A percentile compares a stretch with the other conserved stretches of the same genome.
phyloP scores from a whole-genome alignment of 1,284 basidiomycete species.

The Fomitopsis betulina region DNA sequence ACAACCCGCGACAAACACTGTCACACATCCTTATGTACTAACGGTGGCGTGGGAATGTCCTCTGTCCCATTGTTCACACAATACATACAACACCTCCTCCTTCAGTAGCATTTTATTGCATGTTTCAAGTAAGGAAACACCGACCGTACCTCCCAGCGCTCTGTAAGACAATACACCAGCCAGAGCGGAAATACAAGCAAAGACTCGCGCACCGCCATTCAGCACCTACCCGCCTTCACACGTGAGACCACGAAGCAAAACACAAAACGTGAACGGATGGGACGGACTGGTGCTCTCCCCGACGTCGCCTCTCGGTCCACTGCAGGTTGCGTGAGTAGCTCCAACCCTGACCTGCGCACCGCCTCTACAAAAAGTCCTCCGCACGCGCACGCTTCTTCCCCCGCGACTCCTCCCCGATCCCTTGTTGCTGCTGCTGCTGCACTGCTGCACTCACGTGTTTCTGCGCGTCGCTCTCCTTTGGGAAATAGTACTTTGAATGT shows the following conservation, averaged over 20 bases:
- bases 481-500: constrained; percentile 67
- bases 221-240: background rate
- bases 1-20: constrained; percentile 28
- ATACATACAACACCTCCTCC: too few relatives aligned
- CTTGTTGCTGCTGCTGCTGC: constrained; percentile 10
- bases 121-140: constrained; percentile 17
- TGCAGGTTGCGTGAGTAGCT: background rate
- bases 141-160: constrained; percentile 20
- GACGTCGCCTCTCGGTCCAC: background rate
- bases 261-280: constrained; percentile 15
- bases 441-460: constrained; percentile 20
- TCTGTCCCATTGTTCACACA: background rate
- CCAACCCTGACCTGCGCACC: constrained; percentile 1
- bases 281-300: constrained; percentile 31
- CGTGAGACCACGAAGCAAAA: background rate
- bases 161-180: constrained; percentile 10
- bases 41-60: constrained; percentile 23
- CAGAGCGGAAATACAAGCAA: constrained; percentile 9
- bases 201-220: constrained; percentile 20
- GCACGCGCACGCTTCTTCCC: constrained; percentile 77
- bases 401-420: constrained; percentile 50
- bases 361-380: constrained; percentile 63
- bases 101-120: too few relatives aligned
- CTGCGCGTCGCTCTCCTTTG: constrained; percentile 36
- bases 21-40: constrained; percentile 29